Percentiles rank a stretch among this genome's conserved stretches.
These are phyloP conservation scores for Porpolomopsis calyptriformis DNA, from an alignment of 768 basidiomycete genomes.

Conservation along the genomic window DNA sequence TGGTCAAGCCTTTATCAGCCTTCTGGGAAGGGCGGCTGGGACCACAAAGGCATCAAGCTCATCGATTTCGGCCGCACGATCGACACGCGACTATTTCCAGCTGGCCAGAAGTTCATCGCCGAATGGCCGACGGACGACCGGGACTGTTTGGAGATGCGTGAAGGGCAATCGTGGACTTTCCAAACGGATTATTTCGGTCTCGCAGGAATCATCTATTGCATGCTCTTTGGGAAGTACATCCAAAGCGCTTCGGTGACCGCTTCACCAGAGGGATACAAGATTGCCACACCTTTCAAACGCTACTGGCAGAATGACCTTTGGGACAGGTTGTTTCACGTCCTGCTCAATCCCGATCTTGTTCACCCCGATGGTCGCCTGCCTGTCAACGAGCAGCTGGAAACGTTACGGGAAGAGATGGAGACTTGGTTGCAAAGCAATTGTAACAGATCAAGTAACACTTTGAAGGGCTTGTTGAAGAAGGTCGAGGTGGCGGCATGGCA, in stretches of 20 bases:
- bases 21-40: slow-evolving; percentile 76
- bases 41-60: slow-evolving; percentile 74
- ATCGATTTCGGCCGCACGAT: slow-evolving; percentile 98
- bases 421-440: slow-evolving; percentile 78
- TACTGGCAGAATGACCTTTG: slow-evolving; percentile 94
- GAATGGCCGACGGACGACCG: slow-evolving; percentile 86
- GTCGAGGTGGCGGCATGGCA: slow-evolving; percentile 41
- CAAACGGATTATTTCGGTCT: slow-evolving; percentile 97
- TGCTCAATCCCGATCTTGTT: slow-evolving; percentile 72
- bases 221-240: slow-evolving; percentile 96
- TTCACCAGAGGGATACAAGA: slow-evolving; percentile 40
- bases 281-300: slow-evolving; percentile 72
- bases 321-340: slow-evolving; percentile 69
- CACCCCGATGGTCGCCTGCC: slow-evolving; percentile 54
- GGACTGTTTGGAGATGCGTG: slow-evolving; percentile 87
- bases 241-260: slow-evolving; percentile 49
- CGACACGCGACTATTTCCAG: slow-evolving; percentile 74
- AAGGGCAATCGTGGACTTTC: slow-evolving; percentile 80
- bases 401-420: slow-evolving; percentile 74
- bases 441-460: slow-evolving; percentile 68
- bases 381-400: slow-evolving; percentile 54
- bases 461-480: slow-evolving; percentile 78
- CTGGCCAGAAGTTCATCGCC: slow-evolving; percentile 67
- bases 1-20: slow-evolving; percentile 76
- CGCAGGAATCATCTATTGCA: slow-evolving; percentile 86